Base-by-base conservation (phyloP, 1,284 basidiomycete species). In the Cutaneotrichosporon sp. region DNA sequence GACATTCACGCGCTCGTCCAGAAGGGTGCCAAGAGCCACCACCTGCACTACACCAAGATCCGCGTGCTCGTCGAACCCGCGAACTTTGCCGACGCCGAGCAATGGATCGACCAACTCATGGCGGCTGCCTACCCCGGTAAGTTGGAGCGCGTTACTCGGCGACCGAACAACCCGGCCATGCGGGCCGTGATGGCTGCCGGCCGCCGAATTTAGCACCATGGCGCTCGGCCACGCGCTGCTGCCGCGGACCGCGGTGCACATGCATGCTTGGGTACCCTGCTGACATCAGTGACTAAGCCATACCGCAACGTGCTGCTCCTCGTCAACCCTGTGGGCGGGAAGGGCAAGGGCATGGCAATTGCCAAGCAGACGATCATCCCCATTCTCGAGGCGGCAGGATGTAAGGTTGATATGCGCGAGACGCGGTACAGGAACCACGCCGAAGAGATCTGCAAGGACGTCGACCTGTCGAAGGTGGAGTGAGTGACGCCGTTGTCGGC, bases 281-380 rank as follows among this genome's bases (percentile, higher is more conserved):
- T 51, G 27, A 58, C 24, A 0, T 8, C 55, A 61, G 59, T 66
- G 25, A 74, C 85, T 22, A 82, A 84, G 62, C 86, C 83, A 10
- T 74, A 77, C 58, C 81, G 84, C 59, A 73, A 78, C 24, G 78
- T 93, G 24, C 84, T 87, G 63, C 82, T 97, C 1, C 78, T 97
- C n/a, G 83, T 97, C 65, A 98, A 98, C 75, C 95, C 95, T 2
- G 81, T 86, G 56, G 89, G 94, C 61, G 95, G 95, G 2, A 82
- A 95, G 84, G 90, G 90, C 51, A 90, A 89, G 74, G 89, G 85
- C 0, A 79, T 78, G 11, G 67, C 81, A 0, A 81, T 89, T 0
- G 94, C 88, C 64, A 77, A 82, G n/a, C 84, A 84, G 59, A 83
- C 82, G 14, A 87, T 95, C 1, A 83, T 89, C 66, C 95, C 95